Percentiles rank a stretch among this genome's conserved stretches.
phyloP scores from a whole-genome alignment of 495 filamentous ascomycete species.

The Poronia punctata region DNA sequence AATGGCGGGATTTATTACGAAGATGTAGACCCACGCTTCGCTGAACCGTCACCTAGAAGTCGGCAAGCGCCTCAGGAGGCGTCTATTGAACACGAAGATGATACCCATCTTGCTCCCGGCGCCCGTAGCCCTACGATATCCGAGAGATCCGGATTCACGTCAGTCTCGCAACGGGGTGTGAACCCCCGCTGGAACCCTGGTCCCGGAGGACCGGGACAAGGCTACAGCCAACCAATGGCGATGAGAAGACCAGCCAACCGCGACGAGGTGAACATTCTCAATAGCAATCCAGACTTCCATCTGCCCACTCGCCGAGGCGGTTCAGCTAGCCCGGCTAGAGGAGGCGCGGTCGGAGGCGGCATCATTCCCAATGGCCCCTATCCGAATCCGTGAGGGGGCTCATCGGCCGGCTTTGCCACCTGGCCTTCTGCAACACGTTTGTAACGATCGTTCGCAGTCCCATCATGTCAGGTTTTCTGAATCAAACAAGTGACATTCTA shows the following conservation, averaged over 20 bases:
- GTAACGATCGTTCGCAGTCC: no score
- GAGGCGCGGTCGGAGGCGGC: slow-evolving; percentile 8
- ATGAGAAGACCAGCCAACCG: slow-evolving; percentile 38
- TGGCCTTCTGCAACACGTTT: no score
- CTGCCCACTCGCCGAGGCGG: slow-evolving; percentile 32
- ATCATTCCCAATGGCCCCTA: slow-evolving; percentile 35
- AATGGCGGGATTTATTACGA: slow-evolving; percentile 70
- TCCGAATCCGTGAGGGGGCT: slow-evolving; percentile 22
- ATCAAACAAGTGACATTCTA: no score
- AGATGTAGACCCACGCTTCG: slow-evolving; percentile 88
- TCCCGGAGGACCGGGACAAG: slow-evolving; percentile 23
- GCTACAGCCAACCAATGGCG: slow-evolving; percentile 30
- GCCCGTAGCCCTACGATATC: slow-evolving; percentile 68
- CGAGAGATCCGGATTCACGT: slow-evolving; percentile 75
- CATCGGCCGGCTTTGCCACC: no score
- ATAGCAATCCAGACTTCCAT: slow-evolving; percentile 70
- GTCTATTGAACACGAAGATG: slow-evolving; percentile 46
- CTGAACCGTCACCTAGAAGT: slow-evolving; percentile 24
- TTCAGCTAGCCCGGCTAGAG: slow-evolving; percentile 12
- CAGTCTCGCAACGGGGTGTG: slow-evolving; percentile 73
- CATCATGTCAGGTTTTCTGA: no score
- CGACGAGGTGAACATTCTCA: slow-evolving; percentile 52
- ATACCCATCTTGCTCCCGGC: slow-evolving; percentile 48
- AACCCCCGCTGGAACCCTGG: slow-evolving; percentile 73
- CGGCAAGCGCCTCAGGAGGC: slow-evolving; percentile 25